Evolutionary conservation across 495 filamentous ascomycete genomes (phyloP), one percentile per base, ranked within the genome.

Genomic region (Aspergillus bridgeri): DNA sequence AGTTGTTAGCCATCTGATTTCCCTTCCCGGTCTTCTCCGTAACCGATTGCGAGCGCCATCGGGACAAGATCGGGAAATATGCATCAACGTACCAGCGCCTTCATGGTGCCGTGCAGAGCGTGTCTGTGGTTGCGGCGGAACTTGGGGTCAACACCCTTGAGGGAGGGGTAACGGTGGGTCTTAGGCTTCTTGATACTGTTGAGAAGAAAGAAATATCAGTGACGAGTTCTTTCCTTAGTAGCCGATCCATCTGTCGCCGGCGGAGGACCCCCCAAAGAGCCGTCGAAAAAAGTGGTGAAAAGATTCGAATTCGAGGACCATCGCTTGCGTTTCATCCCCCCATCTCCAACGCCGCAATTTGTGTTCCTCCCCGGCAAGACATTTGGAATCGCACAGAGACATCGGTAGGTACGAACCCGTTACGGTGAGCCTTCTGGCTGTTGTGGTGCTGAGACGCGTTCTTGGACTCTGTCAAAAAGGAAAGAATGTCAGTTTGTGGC

Each of bases 111-210:
- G 80, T 97, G 95, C 27, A 97, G 90, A 73, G 95, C 95, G 86
- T 98, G 92, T 72, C 91, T 89, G 82, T 98, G 95, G 83, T 98
- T 98, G 79, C 94, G 86, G 77, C 94, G 88, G 86, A 98, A 98
- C 86, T 98, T 98, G 74, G 94, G 91, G 82, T 98, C 94, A 71
- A 93, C 96, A 74, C 94, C 94, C 69, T 96, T 96, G 66, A 98
- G 86, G 71, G 93, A 97, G 63, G 95, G 94, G 82, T 98, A 98
- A 83, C 94, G 84, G 80, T 92, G 84, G 75, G 94, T 98, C 85
- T 96, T 98, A 48, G 95, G 95, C 87, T 96, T 97, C 89, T 98
- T 98, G 87, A 98, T 98, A 82, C 94, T 96, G 76, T 71, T 70
- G 50, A 20, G 29, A 57, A 50, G 59, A 58, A 47, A 29, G 51